Evolutionary conservation across 495 filamentous ascomycete species (phyloP), one percentile per base, ranked within the genome.

Genomic region (Neurospora sp.): DNA sequence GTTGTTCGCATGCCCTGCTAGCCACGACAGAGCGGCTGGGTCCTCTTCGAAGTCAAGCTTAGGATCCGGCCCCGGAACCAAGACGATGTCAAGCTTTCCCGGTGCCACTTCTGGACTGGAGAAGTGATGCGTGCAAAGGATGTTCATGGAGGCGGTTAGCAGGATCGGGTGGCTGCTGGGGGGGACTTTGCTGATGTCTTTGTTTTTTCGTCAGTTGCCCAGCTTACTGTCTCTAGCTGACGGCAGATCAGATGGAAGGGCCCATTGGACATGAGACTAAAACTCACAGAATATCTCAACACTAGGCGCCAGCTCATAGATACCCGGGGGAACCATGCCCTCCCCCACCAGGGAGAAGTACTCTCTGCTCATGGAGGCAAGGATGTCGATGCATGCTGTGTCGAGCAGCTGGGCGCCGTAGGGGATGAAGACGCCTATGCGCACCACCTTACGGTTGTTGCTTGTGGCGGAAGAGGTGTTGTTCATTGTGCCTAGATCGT

Each of bases 61-160:
- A 0, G 87, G 86, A 69, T 88, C 81, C 8, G 86, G 85, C 0
- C 88, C 88, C 0, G 87, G 88, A 3, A 90, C 73, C 0, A 86
- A 71, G 27, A 89, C 74, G 70, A 89, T 77, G 75, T 89, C 86
- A 2, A 89, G 81, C 41, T 82, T 82, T 4, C 88, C 87, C 0
- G 83, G 82, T 8, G 77, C 78, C 7, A 89, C 86, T 8, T 81
- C 82, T 1, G 78, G 40, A 77, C 85, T 81, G 14, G 74, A 74
- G 37, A 82, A 75, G 71, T 84, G 80, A 72, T 86, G 77, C 0
- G 84, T 86, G 39, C 84, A 75, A 2, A 74, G 41, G 18, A 87
- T 65, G 8, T 72, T 61, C 39, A 81, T 70, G 39, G 79, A 72
- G 0, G 83, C 73, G 10, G 85, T 87, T 16, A 86, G 65, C 1